These are phyloP conservation scores for Kwoniella shivajii DNA, from an alignment of 1,284 basidiomycete species.

Conservation along the genomic window DNA sequence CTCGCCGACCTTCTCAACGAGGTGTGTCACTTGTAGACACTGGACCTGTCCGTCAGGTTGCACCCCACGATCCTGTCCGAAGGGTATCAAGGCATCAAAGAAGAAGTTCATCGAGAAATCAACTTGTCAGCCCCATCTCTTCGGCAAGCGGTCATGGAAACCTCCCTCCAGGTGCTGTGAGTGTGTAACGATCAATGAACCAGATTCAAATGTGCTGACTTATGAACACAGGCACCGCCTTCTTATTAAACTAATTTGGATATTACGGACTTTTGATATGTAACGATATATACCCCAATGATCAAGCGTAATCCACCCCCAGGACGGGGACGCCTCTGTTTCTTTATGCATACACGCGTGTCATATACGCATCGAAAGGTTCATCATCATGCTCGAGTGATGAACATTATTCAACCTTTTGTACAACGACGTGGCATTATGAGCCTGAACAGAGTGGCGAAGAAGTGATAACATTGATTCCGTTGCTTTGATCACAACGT, in stretches of 20 bases:
- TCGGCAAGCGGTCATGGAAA: constrained; percentile 17
- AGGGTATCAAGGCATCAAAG: constrained; percentile 42
- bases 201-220: too few relatives aligned
- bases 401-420: too few relatives aligned
- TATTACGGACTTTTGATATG: constrained; percentile 7
- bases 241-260: constrained; percentile 15
- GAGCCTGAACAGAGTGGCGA: too few relatives aligned
- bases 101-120: constrained; percentile 31
- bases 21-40: constrained; percentile 75
- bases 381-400: not conserved
- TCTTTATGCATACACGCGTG: constrained; percentile 4
- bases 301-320: constrained; percentile 5
- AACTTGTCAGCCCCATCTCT: constrained; percentile 34
- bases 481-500: too few relatives aligned
- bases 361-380: not conserved
- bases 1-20: constrained; percentile 51
- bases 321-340: not conserved
- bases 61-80: constrained; percentile 58
- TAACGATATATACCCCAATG: constrained; percentile 13
- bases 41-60: constrained; percentile 73
- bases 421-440: too few relatives aligned
- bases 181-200: constrained; percentile 1
- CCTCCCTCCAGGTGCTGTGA: constrained; percentile 36
- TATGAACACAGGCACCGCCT: constrained; percentile 16
- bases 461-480: too few relatives aligned